Conservation (phyloP, 306 rosid species). For the Pueraria montana region DNA sequence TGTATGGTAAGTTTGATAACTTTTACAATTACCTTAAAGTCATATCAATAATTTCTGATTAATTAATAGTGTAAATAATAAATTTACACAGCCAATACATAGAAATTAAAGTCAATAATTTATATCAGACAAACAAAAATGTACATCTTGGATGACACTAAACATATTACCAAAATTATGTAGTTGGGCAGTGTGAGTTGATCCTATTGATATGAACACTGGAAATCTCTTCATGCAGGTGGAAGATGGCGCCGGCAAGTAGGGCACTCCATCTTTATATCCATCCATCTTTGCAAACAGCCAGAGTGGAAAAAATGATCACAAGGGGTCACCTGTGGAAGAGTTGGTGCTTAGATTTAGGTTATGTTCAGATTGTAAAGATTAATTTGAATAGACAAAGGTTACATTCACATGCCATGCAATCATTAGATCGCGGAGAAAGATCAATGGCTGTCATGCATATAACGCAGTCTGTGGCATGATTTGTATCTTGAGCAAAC, state of each 20-base stretch:
- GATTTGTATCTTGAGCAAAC: conserved; percentile 70
- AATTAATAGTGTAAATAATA: no score
- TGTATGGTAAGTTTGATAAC: no score
- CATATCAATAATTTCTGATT: no score
- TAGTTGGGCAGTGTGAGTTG: conserved; percentile 64
- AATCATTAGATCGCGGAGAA: conserved; percentile 73
- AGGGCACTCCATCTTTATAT: conserved; percentile 99
- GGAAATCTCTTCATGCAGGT: conserved; percentile 68
- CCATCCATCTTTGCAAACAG: conserved; percentile 99
- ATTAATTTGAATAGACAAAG: conserved; percentile 19
- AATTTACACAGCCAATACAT: no score
- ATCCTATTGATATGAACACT: conserved; percentile 64
- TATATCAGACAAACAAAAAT: neutral
- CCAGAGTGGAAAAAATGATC: conserved; percentile 98
- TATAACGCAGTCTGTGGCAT: conserved; percentile 86
- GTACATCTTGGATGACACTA: conserved; percentile 42
- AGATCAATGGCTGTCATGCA: conserved; percentile 92
- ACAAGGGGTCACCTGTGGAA: conserved; percentile 90
- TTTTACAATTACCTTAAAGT: no score
- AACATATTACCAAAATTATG: conserved; percentile 60
- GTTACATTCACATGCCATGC: conserved; percentile 73
- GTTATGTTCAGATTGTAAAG: conserved; percentile 38
- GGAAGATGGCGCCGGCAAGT: conserved; percentile 97
- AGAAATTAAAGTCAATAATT: no score
- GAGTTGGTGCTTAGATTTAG: conserved; percentile 39